Conservation (phyloP, 345 rosid genomes). For the Euphorbia lathyris region DNA sequence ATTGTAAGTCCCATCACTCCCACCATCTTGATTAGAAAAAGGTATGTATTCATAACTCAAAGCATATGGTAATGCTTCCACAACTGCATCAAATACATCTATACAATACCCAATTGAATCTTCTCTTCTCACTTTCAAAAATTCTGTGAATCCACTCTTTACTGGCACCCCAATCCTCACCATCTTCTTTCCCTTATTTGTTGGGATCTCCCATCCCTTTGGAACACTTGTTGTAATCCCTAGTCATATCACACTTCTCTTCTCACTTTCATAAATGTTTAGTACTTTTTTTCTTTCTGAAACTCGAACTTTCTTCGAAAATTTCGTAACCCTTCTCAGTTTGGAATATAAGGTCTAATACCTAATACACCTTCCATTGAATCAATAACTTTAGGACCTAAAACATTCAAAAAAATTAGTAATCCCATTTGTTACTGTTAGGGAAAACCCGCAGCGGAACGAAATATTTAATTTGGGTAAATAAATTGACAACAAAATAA, state of each 20-base stretch:
- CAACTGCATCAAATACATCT: too few relatives aligned
- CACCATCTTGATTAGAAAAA: too few relatives aligned
- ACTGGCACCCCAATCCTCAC: slow-evolving; percentile 43
- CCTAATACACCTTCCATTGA: slow-evolving; percentile 47
- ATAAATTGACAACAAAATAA: too few relatives aligned
- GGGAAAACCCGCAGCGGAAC: too few relatives aligned
- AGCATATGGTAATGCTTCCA: too few relatives aligned
- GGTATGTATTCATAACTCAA: too few relatives aligned
- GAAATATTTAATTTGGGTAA: too few relatives aligned
- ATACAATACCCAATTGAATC: too few relatives aligned
- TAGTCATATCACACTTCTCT: slow-evolving; percentile 38
- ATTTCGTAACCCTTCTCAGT: slow-evolving; percentile 10
- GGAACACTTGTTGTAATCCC: slow-evolving; percentile 45
- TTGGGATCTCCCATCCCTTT: slow-evolving; percentile 36
- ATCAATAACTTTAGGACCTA: slow-evolving; percentile 6
- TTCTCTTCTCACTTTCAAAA: too few relatives aligned
- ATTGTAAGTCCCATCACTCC: too few relatives aligned
- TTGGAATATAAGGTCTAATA: slow-evolving; percentile 23
- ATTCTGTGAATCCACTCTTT: slow-evolving; percentile 30
- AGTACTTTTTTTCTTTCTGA: slow-evolving; percentile 9
- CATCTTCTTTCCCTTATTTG: slow-evolving; percentile 33
- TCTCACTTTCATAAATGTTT: slow-evolving; percentile 30
- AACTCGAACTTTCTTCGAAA: slow-evolving; percentile 30
- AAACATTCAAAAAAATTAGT: slow-evolving; percentile 3
- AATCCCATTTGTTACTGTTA: too few relatives aligned